Conservation (phyloP, 169 alveolate species). For the Perkinsus marinus region DNA sequence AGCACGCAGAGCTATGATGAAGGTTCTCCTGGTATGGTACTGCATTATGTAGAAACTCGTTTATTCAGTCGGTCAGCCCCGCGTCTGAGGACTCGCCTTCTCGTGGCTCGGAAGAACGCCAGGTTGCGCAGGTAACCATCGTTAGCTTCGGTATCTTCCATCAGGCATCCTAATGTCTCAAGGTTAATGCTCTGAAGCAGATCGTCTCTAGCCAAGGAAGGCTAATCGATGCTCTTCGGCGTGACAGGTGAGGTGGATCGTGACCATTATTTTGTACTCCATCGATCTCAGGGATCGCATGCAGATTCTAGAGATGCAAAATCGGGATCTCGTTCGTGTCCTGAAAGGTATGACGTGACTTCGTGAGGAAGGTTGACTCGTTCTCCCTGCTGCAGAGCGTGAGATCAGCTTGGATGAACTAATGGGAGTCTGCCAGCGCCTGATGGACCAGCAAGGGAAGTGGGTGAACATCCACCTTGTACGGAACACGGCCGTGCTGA, state of each 20-base stretch:
- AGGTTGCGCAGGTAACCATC: neutral
- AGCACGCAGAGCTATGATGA: neutral
- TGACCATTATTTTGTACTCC: neutral
- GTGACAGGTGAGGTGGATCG: neutral
- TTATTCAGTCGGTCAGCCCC: neutral
- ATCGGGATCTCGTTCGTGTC: neutral
- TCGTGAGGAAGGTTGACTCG: no score
- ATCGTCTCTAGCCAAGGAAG: neutral
- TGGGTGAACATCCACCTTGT: neutral
- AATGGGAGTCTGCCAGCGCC: neutral
- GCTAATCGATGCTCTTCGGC: neutral
- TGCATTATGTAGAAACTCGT: no score
- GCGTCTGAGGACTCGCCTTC: neutral
- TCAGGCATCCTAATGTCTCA: no score
- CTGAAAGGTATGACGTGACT: neutral
- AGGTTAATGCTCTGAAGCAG: neutral
- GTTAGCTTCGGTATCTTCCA: no score
- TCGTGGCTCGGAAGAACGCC: neutral
- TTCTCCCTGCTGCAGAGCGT: neutral
- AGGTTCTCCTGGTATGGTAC: neutral
- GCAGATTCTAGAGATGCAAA: neutral
- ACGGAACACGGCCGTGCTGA: neutral
- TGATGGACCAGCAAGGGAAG: neutral
- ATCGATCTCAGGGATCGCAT: neutral
- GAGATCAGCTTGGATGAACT: neutral